phyloP scores from a whole-genome alignment of 225 moss, liverwort and hornwort species.

The Bryum argenteum region DNA sequence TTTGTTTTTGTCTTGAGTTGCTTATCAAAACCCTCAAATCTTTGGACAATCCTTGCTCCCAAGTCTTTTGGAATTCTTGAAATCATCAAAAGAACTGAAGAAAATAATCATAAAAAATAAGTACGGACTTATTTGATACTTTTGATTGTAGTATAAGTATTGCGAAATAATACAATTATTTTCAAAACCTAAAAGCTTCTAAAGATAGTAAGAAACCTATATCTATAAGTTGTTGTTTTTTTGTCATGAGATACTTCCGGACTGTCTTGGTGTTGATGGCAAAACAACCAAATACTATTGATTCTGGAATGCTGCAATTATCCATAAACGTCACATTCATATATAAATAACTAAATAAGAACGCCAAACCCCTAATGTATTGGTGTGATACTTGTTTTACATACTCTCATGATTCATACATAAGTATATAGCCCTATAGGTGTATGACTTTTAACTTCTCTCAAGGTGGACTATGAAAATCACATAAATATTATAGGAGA shows the following conservation, averaged over 20 bases:
- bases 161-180: neutral
- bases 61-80: conserved; percentile 62
- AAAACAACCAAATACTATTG: conserved; percentile 75
- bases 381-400: too few species aligned
- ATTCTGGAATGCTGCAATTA: conserved; percentile 66
- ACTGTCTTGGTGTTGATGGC: conserved; percentile 65
- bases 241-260: conserved; percentile 61
- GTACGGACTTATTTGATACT: neutral
- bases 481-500: too few species aligned
- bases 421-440: too few species aligned
- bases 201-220: conserved; percentile 32
- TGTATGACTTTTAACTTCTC: too few species aligned
- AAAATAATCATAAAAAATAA: neutral
- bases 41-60: conserved; percentile 57
- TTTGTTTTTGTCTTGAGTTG: conserved; percentile 69
- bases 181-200: neutral
- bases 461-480: too few species aligned
- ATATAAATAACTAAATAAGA: neutral
- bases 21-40: conserved; percentile 78
- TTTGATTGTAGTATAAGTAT: too few species aligned
- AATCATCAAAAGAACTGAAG: conserved; percentile 62
- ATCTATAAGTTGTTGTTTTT: conserved; percentile 72
- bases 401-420: too few species aligned
- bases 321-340: neutral
- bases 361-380: neutral